These are phyloP conservation scores for Monosporascus sp. DNA, from an alignment of 2,329 filamentous ascomycete species.

Conservation along the genomic window DNA sequence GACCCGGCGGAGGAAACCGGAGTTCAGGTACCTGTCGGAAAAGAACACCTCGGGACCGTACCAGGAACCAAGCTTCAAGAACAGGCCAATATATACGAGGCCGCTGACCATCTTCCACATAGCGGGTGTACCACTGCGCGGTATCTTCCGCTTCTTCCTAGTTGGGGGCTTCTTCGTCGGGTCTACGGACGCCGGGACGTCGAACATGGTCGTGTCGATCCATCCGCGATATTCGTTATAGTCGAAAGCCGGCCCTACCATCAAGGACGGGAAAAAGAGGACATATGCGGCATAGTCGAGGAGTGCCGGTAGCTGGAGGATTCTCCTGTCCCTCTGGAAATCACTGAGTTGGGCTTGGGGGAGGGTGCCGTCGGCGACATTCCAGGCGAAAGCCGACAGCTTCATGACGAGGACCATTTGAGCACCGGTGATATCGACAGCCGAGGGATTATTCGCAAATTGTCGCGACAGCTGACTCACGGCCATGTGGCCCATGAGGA, in stretches of 20 bases:
- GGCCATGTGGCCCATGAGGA: constrained; percentile 94
- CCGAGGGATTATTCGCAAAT: constrained; percentile 57
- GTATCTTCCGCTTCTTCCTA: constrained; percentile 86
- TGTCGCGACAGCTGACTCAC: constrained; percentile 83
- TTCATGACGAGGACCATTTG: constrained; percentile 99
- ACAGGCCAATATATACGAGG: constrained; percentile 72
- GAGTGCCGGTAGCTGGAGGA: constrained; percentile 67
- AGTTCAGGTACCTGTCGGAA: constrained; percentile 59
- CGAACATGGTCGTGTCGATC: constrained; percentile 93
- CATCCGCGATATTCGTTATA: constrained; percentile 88
- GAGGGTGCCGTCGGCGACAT: constrained; percentile 85
- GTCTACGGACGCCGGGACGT: constrained; percentile 74
- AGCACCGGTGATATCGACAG: constrained; percentile 84
- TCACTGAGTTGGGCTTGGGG: constrained; percentile 77
- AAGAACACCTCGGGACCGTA: constrained; percentile 64
- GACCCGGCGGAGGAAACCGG: constrained; percentile 66
- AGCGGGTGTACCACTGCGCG: constrained; percentile 82
- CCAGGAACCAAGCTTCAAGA: constrained; percentile 64
- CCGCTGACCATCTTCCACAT: constrained; percentile 69
- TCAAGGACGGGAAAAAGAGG: constrained; percentile 87
- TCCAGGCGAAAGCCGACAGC: constrained; percentile 94
- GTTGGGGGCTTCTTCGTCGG: constrained; percentile 81
- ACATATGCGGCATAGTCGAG: constrained; percentile 88
- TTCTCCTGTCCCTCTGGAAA: constrained; percentile 75
- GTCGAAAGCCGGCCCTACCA: constrained; percentile 90